These are phyloP conservation scores for Pluteus cervinus DNA, from an alignment of 768 basidiomycete genomes.

Conservation along the genomic window DNA sequence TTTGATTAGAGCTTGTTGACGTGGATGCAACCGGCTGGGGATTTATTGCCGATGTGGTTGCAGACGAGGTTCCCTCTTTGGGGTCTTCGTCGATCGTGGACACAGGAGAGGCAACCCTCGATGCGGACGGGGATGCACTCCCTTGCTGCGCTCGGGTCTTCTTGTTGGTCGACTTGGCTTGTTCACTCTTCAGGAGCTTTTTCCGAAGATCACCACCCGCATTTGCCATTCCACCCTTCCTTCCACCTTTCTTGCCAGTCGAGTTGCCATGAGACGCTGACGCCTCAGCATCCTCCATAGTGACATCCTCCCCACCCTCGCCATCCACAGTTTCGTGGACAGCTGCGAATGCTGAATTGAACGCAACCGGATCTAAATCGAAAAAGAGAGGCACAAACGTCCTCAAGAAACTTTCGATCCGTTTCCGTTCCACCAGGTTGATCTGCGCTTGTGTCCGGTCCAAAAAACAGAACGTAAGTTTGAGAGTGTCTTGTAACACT, in stretches of 20 bases:
- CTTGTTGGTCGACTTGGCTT: constrained; percentile 62
- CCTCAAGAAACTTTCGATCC: constrained; percentile 79
- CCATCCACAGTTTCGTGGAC: constrained; percentile 49
- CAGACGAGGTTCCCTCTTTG: neutral
- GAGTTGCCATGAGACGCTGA: constrained; percentile 31
- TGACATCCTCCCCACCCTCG: constrained; percentile 51
- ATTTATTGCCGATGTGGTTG: constrained; percentile 4
- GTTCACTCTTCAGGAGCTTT: constrained; percentile 76
- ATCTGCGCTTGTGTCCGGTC: constrained; percentile 83
- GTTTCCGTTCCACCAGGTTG: constrained; percentile 62
- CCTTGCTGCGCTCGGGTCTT: constrained; percentile 52
- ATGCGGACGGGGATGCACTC: constrained; percentile 44
- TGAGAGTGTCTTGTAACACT: constrained; percentile 82
- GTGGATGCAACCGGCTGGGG: constrained; percentile 8
- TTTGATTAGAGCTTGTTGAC: constrained; percentile 20
- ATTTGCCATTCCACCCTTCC: constrained; percentile 19
- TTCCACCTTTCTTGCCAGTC: constrained; percentile 29
- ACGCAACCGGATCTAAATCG: constrained; percentile 62
- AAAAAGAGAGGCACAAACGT: constrained; percentile 74
- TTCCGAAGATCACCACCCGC: constrained; percentile 64
- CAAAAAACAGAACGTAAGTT: constrained; percentile 84
- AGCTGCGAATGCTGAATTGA: constrained; percentile 64
- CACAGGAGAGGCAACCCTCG: constrained; percentile 60
- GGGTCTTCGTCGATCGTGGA: constrained; percentile 35
- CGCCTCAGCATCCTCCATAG: constrained; percentile 29